Base-by-base conservation (phyloP, 345 rosid genomes). In the Sonneratia caseolaris region DNA sequence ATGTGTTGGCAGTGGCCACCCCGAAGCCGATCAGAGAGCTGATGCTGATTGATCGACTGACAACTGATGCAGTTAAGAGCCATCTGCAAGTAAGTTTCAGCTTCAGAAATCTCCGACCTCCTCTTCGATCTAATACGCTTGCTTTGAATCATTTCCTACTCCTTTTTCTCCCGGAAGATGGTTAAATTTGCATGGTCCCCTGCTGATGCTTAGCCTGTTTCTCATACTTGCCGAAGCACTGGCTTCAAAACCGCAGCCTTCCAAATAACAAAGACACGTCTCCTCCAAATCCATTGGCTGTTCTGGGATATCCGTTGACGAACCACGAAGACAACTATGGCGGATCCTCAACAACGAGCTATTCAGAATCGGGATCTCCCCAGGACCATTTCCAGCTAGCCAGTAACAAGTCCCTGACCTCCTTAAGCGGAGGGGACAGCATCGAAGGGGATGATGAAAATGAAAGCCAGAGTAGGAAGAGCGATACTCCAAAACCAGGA, bases 51-150 rank as follows among this genome's bases (percentile, higher is more conserved):
- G 89, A 91, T 80, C 94, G 98, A 69, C 81, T 96, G 79, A 96
- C 97, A 40, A 95, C 91, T 51, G 98, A 92, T 80, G 99, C 92
- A 88, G 98, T 95, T 22, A 95, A 95, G 84, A 92, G 99, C 73
- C 99, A 96, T 88, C 79, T 92, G 84, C 99, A 96, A 82, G 99
- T 90, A 67, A 74, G 76, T 77, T 75, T 57, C 37, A 49, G 35
- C 18, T 38, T 45, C 70, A n/a, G 22, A 64, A 62, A n/a, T 62
- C 37, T 22, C 36, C 66, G 13, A 22, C 35, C 32, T 22, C 14
- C 10, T 7, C 24, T 27, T 48, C 3, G 55, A 47, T 47, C 5
- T n/a, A 11, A 68, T 22, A 14, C 4, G 18, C 18, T 48, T 12
- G 1, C 18, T 48, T 48, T 12, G 3, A 48, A 48, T 15, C 16